Base-by-base conservation (phyloP, 768 basidiomycete species). In the Naganishia vishniacii region DNA sequence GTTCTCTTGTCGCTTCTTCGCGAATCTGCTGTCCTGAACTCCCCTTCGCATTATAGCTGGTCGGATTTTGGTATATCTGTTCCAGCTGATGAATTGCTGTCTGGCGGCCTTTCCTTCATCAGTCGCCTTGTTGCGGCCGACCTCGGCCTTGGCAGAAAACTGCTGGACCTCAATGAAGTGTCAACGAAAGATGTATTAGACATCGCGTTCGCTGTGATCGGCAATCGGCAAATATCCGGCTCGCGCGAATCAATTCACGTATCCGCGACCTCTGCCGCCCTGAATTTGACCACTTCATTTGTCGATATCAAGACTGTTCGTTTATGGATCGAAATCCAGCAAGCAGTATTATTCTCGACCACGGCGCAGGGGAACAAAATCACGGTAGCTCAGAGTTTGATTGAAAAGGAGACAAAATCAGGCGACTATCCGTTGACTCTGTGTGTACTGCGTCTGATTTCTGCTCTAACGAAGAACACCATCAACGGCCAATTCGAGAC, bases 391-490 rank as follows among this genome's bases (percentile, higher is more conserved):
- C 48, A 47, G 18, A 32, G 31, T 18, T 53, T 63, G 20, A 32
- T 63, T n/a, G 62, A 63, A 20, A 49, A 44, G 62, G 62, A 63
- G 26, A 23, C 51, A 29, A 49, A 63, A 42, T 25, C 62, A 4
- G 62, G 62, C 2, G 49, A 63, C 13, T 63, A 42, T 34, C 15
- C 48, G 16, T 53, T 49, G 16, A 63, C 62, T 18, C n/a, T 63
- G 29, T 42, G 51, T 31, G 31, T 42, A 16, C 49, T 63, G 34
- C 48, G 51, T 12, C 40, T 63, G 28, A 63, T 63, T 15, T 11
- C 34, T 23, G 51, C 48, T 26, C 26, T 63, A 32, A 51, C 62
- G 13, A 25, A 51, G 28, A 41, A 63, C 49, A 46, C 51, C 16
- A 49, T 51, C 37, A 26, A 51, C 16, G 62, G 62, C 4, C 62